Evolutionary conservation across 768 basidiomycete species (phyloP), one percentile per base, ranked within the genome.

Genomic region (Nidularia pulvinata): DNA sequence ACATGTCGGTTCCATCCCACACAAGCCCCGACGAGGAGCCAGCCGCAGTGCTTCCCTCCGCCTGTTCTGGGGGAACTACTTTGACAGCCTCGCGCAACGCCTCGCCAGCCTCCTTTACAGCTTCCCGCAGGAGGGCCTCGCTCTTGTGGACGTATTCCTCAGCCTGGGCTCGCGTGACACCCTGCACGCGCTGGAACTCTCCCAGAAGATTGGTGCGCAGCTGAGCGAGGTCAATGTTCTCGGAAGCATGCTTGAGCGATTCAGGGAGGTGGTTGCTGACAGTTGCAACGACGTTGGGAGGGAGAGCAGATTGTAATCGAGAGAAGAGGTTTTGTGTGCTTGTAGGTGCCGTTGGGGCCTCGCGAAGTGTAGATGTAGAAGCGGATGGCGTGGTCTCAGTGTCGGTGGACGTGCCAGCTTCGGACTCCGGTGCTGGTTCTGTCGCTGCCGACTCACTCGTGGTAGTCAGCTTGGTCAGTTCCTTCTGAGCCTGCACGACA

Each of bases 1-100:
- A 95, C 65, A 94, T 81, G 67, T 95, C 93, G 33, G 85, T 72
- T 1, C 93, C 94, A 65, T 95, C 94, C 93, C 93, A 95, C 43
- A 83, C 59, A 30, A 86, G 63, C 3, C 79, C 82, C 2, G 69
- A 64, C 33, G 61, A 57, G 1, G 69, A 62, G 33, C 56, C 59
- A 22, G 64, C 55, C 32, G 45, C 55, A 54, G 37, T 10, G 43
- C 56, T 48, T 11, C 64, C 22, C 6, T 60, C 65, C 0, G 64
- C 71, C 44, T 80, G 80, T 36, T 89, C 86, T 1, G 95, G 95
- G 0, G 95, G 95, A 11, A 98, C 77, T 49, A 97, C 89, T 67
- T 95, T 95, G 61, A 98, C 93, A 9, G 92, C 93, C 48, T 98
- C 95, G 50, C 80, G 85, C 7, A 95, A 73, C 13, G 88, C 86